Percentiles rank a stretch among this genome's conserved stretches.
These are phyloP conservation scores for Musa itinerans DNA, from an alignment of 176 grass and related monocot genomes.

Conservation along the genomic window DNA sequence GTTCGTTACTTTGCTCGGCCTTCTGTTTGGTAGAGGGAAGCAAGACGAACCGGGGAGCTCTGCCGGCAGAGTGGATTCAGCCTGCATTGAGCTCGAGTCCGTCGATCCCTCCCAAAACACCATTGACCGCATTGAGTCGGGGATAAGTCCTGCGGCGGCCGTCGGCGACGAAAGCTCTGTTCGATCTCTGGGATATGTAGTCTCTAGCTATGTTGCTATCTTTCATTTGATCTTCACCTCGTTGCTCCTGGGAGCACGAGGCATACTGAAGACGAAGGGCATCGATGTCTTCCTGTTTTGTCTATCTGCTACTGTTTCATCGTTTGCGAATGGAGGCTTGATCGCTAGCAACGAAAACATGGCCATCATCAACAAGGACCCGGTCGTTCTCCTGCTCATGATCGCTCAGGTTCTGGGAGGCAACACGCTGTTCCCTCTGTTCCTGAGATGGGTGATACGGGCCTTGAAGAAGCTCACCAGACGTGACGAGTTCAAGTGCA, in stretches of 20 bases:
- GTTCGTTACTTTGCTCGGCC: slow-evolving; percentile 45
- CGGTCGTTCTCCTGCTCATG: slow-evolving; percentile 44
- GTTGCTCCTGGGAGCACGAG: slow-evolving; percentile 33
- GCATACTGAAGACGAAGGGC: slow-evolving; percentile 40
- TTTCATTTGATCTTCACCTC: slow-evolving; percentile 30
- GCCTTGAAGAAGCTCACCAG: slow-evolving; percentile 8
- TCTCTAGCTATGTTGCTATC: slow-evolving; percentile 27
- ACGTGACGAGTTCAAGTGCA: slow-evolving; percentile 17
- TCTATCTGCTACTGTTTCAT: slow-evolving; percentile 36
- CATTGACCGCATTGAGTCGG: slow-evolving; percentile 4
- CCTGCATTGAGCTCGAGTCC: slow-evolving; percentile 15
- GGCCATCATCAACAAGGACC: slow-evolving; percentile 45
- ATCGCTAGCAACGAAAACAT: slow-evolving; percentile 74
- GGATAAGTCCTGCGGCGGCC: not conserved
- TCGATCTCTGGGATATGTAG: slow-evolving; percentile 26
- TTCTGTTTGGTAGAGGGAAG: slow-evolving; percentile 16
- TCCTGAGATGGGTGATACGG: slow-evolving; percentile 38
- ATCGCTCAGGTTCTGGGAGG: slow-evolving; percentile 53
- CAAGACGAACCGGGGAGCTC: not conserved
- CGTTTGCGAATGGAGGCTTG: slow-evolving; percentile 67
- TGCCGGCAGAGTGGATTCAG: slow-evolving; percentile 10
- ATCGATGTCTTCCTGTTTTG: slow-evolving; percentile 42
- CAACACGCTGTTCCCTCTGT: slow-evolving; percentile 42
- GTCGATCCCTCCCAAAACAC: slow-evolving; percentile 14
- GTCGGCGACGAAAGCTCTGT: not conserved